Evolutionary conservation across 1,139 yeast species (phyloP), one percentile per base, ranked within the genome.

Genomic region (Lodderomyces jiufengensis): DNA sequence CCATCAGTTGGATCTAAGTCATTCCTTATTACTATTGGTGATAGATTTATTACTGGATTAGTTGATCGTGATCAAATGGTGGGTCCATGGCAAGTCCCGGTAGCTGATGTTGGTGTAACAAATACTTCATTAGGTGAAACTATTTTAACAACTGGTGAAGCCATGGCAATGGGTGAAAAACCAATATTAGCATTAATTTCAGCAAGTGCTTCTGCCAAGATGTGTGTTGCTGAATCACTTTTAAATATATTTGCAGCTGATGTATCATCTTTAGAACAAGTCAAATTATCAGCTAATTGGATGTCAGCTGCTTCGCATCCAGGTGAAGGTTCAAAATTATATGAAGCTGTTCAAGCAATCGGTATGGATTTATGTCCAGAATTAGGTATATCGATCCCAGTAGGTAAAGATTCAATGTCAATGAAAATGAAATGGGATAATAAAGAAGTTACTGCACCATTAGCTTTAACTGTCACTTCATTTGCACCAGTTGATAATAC

Each of bases 21-120:
- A 34, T 94, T 94, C 73, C 73, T 94, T 53, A 85, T 94, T 57
- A 92, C 98, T 11, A 94, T 94, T 59, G 98, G 97, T 61, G 99
- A 94, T 59, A 81, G 99, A 66, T 77, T 94, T 22, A 94, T 94
- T 43, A 92, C 97, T 28, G 99, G 99, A 33, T 76, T 94, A 50
- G 85, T 92, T 44, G 97, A 95, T 54, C 82, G 98, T 58, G 99
- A 94, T 59, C 99, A 94, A 68, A 84, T 90, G 84, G 97, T 94
- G 43, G 99, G 99, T 31, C 98, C 98, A 54, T 94, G 98, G 97
- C 99, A 94, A 71, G 90, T 84, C 5, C 98, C 99, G 30, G 98
- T 94, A 16, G 94, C 98, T n/a, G 97, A 94, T 59, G 97, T 88
- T 40, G 98, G 96, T 61, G 97, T 92, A 38, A 90, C 98, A 13